Conservation (phyloP, 257 asterid genomes). For the Haberlea rhodopensis region DNA sequence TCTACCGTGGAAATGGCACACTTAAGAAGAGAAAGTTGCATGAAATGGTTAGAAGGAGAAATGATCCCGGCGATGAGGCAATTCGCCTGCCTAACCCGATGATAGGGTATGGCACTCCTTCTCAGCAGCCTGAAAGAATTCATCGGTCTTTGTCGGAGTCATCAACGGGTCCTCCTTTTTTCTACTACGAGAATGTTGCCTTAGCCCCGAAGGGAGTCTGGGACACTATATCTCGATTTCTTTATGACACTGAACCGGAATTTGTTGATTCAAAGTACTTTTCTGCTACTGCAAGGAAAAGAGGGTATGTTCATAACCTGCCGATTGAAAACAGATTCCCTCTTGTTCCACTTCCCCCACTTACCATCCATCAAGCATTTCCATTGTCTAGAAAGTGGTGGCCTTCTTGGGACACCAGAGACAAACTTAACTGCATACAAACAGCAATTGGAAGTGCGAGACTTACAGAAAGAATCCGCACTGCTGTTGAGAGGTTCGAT, state of each 20-base stretch:
- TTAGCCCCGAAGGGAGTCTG: constrained; percentile 71
- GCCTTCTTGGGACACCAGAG: constrained; percentile 64
- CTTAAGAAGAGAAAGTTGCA: constrained; percentile 41
- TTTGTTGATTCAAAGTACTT: constrained; percentile 62
- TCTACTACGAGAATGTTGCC: constrained; percentile 66
- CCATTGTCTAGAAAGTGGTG: constrained; percentile 55
- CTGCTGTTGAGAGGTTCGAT: constrained; percentile 40
- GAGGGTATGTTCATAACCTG: constrained; percentile 63
- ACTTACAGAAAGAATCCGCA: constrained; percentile 44
- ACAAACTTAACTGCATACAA: constrained; percentile 53
- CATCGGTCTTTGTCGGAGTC: constrained; percentile 39
- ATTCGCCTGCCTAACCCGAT: constrained; percentile 66
- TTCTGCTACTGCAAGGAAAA: constrained; percentile 51
- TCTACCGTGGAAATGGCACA: constrained; percentile 30
- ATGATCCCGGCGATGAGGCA: constrained; percentile 25
- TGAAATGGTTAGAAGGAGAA: constrained; percentile 30
- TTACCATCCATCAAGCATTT: constrained; percentile 49
- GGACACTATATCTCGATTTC: constrained; percentile 50
- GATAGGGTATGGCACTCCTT: constrained; percentile 62
- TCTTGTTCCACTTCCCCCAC: constrained; percentile 55
- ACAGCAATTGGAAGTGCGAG: constrained; percentile 51
- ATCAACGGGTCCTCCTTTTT: constrained; percentile 50
- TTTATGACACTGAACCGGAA: constrained; percentile 53
- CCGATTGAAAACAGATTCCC: constrained; percentile 54
- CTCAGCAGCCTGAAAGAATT: constrained; percentile 26